These are phyloP conservation scores for Xylaria cubensis DNA, from an alignment of 495 filamentous ascomycete genomes.

Conservation along the genomic window DNA sequence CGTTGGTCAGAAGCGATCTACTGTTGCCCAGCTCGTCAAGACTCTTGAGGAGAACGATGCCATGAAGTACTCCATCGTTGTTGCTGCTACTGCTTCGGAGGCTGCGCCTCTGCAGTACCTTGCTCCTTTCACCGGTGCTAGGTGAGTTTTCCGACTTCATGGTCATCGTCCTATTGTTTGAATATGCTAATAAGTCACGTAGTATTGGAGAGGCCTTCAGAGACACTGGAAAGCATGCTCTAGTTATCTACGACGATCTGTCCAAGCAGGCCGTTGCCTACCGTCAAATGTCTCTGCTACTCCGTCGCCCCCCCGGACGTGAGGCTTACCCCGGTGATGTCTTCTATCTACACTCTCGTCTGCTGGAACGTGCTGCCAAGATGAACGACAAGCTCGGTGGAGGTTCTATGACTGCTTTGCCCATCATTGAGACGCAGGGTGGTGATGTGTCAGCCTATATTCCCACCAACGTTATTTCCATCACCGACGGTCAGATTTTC, in stretches of 20 bases:
- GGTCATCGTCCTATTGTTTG: too few species aligned
- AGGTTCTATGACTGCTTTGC: slow-evolving; percentile 96
- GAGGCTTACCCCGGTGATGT: slow-evolving; percentile 99
- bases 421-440: slow-evolving; percentile 99
- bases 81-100: slow-evolving; percentile 97
- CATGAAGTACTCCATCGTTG: slow-evolving; percentile 97
- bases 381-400: slow-evolving; percentile 96
- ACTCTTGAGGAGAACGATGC: slow-evolving; percentile 99
- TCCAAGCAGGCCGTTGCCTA: slow-evolving; percentile 99
- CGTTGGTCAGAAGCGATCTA: slow-evolving; percentile 99
- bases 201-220: slow-evolving; percentile 91
- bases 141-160: too few species aligned
- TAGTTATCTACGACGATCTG: slow-evolving; percentile 95
- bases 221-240: slow-evolving; percentile 89
- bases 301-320: slow-evolving; percentile 98
- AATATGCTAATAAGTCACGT: too few species aligned
- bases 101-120: slow-evolving; percentile 94
- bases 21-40: slow-evolving; percentile 98
- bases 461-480: slow-evolving; percentile 99
- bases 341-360: slow-evolving; percentile 99
- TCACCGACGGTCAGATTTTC: slow-evolving; percentile 99
- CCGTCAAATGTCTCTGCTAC: slow-evolving; percentile 99
- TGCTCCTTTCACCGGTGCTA: slow-evolving; percentile 91
- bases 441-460: slow-evolving; percentile 99
- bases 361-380: slow-evolving; percentile 99